Conservation (phyloP, 2,329 filamentous ascomycete species). For the Trichoderma brevicompactum region DNA sequence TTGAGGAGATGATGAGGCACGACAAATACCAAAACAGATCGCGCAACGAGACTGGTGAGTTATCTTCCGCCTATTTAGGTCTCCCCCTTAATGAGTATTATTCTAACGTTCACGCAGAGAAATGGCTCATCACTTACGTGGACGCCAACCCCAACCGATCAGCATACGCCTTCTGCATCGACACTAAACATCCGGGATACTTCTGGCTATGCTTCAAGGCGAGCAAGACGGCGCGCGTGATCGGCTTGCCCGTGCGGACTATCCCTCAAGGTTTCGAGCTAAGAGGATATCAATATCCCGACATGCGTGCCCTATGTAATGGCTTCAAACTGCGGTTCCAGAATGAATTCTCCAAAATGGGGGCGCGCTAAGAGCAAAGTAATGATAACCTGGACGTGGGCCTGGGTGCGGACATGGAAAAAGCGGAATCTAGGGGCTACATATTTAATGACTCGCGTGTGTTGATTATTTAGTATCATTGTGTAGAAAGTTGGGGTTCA, state of each 20-base stretch:
- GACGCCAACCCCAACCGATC: constrained; percentile 93
- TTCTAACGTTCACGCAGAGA: constrained; percentile 61
- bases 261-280: constrained; percentile 94
- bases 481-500: constrained; percentile 24
- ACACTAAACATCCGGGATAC: constrained; percentile 88
- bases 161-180: constrained; percentile 94
- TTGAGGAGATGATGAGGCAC: constrained; percentile 91
- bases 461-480: constrained; percentile 22
- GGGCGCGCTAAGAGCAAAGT: constrained; percentile 36
- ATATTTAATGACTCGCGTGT: constrained; percentile 26
- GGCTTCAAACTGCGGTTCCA: constrained; percentile 87
- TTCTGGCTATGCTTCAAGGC: constrained; percentile 98
- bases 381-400: background rate
- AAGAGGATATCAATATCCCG: constrained; percentile 84
- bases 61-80: background rate
- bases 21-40: constrained; percentile 90
- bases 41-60: constrained; percentile 81
- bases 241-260: constrained; percentile 84
- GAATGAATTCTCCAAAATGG: constrained; percentile 67
- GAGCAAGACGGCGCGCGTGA: constrained; percentile 71
- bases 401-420: constrained; percentile 10
- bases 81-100: background rate
- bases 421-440: constrained; percentile 29
- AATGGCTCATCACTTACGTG: constrained; percentile 95
- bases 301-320: constrained; percentile 94